phyloP scores from a whole-genome alignment of 305 asterid genomes.

The Fraxinus nigra region DNA sequence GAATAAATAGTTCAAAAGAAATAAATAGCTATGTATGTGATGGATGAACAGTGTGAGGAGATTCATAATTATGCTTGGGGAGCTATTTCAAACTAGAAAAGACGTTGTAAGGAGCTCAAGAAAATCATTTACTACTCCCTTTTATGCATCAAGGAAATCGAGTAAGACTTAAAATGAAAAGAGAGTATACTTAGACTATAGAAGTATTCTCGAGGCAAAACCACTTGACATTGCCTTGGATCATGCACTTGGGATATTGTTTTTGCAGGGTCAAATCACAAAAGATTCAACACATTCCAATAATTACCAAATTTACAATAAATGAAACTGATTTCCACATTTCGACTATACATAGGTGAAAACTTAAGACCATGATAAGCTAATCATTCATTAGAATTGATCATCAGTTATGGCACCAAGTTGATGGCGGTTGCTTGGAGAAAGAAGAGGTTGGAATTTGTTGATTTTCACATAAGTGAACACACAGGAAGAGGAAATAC shows the following conservation, averaged over 20 bases:
- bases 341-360: not conserved
- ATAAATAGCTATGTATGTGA: not conserved
- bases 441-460: not conserved
- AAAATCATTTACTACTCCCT: not conserved
- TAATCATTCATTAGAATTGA: not conserved
- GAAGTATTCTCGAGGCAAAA: not conserved
- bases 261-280: not conserved
- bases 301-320: not conserved
- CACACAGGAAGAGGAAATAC: not conserved
- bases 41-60: not conserved
- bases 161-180: not conserved
- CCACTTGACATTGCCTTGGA: not conserved
- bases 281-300: not conserved
- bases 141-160: not conserved
- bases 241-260: not conserved
- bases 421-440: not conserved
- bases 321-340: not conserved
- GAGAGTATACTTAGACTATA: not conserved
- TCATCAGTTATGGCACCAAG: not conserved
- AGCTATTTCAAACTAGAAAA: not conserved
- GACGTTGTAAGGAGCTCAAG: not conserved
- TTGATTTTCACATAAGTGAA: not conserved
- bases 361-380: not conserved
- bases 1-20: not conserved
- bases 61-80: not conserved